Conservation (phyloP, 2,329 filamentous ascomycete species). For the Ambrosiella beaveri region DNA sequence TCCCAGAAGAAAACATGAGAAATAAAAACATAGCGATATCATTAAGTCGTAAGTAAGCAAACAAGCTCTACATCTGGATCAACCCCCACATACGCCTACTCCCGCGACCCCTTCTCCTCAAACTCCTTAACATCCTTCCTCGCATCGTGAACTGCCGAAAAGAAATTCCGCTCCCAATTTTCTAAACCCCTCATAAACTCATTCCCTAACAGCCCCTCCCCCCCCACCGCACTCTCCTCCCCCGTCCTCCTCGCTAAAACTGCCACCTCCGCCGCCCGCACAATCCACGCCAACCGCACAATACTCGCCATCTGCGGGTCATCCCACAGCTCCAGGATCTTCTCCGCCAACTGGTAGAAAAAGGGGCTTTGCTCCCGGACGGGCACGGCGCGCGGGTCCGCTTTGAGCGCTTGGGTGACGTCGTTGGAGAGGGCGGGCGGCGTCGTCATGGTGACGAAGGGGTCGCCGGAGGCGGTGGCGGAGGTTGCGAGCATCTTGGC, state of each 20-base stretch:
- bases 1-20: neutral
- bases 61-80: neutral
- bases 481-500: slow-evolving; percentile 79
- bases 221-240: slow-evolving; percentile 31
- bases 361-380: slow-evolving; percentile 68
- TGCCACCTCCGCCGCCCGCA: slow-evolving; percentile 63
- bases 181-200: slow-evolving; percentile 82
- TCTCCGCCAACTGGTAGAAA: slow-evolving; percentile 72
- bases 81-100: slow-evolving; percentile 15
- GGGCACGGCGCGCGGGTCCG: slow-evolving; percentile 72
- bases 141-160: slow-evolving; percentile 57
- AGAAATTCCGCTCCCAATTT: slow-evolving; percentile 69
- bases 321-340: slow-evolving; percentile 81
- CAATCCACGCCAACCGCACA: slow-evolving; percentile 61
- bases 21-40: neutral
- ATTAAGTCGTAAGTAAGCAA: slow-evolving; percentile 4
- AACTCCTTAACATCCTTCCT: slow-evolving; percentile 53
- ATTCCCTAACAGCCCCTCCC: slow-evolving; percentile 32
- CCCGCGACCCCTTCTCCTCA: slow-evolving; percentile 39
- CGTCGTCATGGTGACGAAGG: slow-evolving; percentile 62
- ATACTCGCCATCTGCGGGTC: slow-evolving; percentile 62
- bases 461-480: slow-evolving; percentile 26
- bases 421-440: slow-evolving; percentile 59
- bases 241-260: slow-evolving; percentile 69
- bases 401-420: slow-evolving; percentile 78